These are phyloP conservation scores for Thecaphora frezii DNA, from an alignment of 1,284 basidiomycete species.

Conservation along the genomic window DNA sequence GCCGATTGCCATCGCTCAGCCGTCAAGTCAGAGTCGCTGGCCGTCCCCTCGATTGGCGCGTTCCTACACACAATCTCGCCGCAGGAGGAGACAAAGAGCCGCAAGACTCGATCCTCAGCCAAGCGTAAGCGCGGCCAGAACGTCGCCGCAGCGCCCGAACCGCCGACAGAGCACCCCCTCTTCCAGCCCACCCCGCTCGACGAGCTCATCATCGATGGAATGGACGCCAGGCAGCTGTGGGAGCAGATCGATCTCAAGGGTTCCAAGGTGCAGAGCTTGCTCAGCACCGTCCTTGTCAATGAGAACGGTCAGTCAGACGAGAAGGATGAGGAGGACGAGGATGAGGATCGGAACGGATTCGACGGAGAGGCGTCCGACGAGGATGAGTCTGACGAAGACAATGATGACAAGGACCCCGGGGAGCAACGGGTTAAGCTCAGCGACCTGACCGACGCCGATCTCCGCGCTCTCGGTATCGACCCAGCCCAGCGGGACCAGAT, in stretches of 20 bases:
- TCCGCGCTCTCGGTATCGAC: constrained; percentile 42
- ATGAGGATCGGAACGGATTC: constrained; percentile 13
- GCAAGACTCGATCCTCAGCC: constrained; percentile 15
- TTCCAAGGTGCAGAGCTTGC: constrained; percentile 30
- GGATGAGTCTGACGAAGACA: constrained; percentile 35
- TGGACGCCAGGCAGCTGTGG: constrained; percentile 89
- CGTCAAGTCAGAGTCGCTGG: constrained; percentile 66
- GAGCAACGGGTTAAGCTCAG: constrained; percentile 25
- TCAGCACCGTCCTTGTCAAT: constrained; percentile 57
- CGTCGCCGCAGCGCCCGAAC: constrained; percentile 41
- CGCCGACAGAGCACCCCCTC: constrained; percentile 24
- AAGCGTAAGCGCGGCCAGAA: constrained; percentile 41
- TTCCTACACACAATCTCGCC: constrained; percentile 69
- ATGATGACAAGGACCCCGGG: constrained; percentile 30
- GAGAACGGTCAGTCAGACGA: constrained; percentile 25
- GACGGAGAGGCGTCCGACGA: constrained; percentile 13
- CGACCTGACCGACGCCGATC: constrained; percentile 41
- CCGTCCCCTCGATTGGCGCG: constrained; percentile 69
- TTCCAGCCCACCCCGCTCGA: constrained; percentile 74
- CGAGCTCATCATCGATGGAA: constrained; percentile 76
- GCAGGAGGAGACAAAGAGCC: constrained; percentile 54
- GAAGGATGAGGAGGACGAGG: constrained; percentile 50
- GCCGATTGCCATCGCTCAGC: constrained; percentile 10
- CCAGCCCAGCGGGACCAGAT: constrained; percentile 27
- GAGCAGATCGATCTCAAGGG: constrained; percentile 63